A percentile compares a stretch with the other conserved stretches of the same genome.
Evolutionary conservation across 2,329 filamentous ascomycete genomes (phyloP).

Genomic region (Colletotrichum viniferum): DNA sequence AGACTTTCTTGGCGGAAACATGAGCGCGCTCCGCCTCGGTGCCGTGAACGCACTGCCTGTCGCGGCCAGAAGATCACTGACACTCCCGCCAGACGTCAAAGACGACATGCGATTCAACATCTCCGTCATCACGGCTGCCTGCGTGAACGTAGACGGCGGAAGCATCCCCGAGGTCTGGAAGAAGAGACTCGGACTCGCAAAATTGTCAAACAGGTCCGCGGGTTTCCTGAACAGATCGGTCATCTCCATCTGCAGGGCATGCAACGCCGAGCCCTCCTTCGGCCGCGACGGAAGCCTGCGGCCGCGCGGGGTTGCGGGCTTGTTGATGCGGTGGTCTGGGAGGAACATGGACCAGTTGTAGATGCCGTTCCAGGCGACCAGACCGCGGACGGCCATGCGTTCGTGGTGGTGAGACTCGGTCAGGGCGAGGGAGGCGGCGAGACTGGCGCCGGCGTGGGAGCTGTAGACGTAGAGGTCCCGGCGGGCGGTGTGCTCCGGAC

Average conservation of each 20-base stretch:
- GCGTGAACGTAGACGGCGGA: slow-evolving; percentile 49
- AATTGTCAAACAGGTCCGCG: slow-evolving; percentile 60
- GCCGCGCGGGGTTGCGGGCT: slow-evolving; percentile 5
- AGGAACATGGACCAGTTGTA: slow-evolving; percentile 70
- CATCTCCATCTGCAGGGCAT: slow-evolving; percentile 38
- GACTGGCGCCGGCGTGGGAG: slow-evolving; percentile 60
- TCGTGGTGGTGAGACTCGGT: slow-evolving; percentile 54
- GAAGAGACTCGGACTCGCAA: slow-evolving; percentile 62
- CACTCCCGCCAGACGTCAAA: slow-evolving; percentile 11
- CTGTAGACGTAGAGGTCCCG: slow-evolving; percentile 55
- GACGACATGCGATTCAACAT: slow-evolving; percentile 25
- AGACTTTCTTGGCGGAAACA: slow-evolving; percentile 53
- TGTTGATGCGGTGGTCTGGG: slow-evolving; percentile 54
- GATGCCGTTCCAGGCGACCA: slow-evolving; percentile 63
- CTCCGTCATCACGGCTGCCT: slow-evolving; percentile 23
- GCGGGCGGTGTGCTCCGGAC: slow-evolving; percentile 40
- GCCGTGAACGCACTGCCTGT: slow-evolving; percentile 23
- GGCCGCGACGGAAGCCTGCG: slow-evolving; percentile 23
- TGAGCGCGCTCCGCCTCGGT: slow-evolving; percentile 45
- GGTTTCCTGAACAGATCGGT: slow-evolving; percentile 53
- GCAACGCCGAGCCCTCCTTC: slow-evolving; percentile 38
- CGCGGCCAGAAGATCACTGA: slow-evolving; percentile 8
- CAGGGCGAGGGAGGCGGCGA: slow-evolving; percentile 61
- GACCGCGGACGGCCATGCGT: slow-evolving; percentile 53
- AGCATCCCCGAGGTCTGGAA: slow-evolving; percentile 58